Evolutionary conservation across 768 basidiomycete species (phyloP), one percentile per base, ranked within the genome.

Genomic region (Gloeostereum incarnatum): DNA sequence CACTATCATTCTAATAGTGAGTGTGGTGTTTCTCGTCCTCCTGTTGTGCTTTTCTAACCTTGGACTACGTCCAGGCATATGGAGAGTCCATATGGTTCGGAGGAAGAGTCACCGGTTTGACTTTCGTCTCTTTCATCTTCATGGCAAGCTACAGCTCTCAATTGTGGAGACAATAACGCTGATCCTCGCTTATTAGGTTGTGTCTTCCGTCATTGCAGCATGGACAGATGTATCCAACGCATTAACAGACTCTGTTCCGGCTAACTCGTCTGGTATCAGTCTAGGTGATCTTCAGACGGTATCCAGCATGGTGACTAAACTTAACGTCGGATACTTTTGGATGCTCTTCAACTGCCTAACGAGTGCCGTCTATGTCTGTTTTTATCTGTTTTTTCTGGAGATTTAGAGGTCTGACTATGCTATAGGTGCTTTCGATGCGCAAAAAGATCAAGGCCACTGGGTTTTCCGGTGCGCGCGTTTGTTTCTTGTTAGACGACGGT

Each of bases 1-100:
- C 52, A 97, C 96, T n/a, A 99, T 98, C 51, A 98, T 99, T 47
- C 73, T 99, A 20, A 98, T 98, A 53, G 93, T 90, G 46, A 47
- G 83, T 68, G 22, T 22, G 32, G 13, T 9, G 16, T 37, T 13
- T n/a, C 26, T 8, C 34, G 27, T 38, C 22, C 38, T 17, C 31
- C 30, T 5, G n/a, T n/a, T 31, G 4, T 35, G 40, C 44, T 35
- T 24, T 17, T 23, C 37, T 26, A 20, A 22, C n/a, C 3, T 6
- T 29, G n/a, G 10, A 14, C 11, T 14, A 8, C 23, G 23, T 36
- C 31, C 39, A 93, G 90, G 92, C 96, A 6, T 96, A 99, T 55
- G 96, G 96, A 26, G 96, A 98, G 63, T 86, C 96, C 5, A 60
- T 97, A 41, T 97, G 93, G 92, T 98, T 98, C 52, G 90, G 83